Base-by-base conservation (phyloP, 768 basidiomycete species). In the Naematelia encephala region DNA sequence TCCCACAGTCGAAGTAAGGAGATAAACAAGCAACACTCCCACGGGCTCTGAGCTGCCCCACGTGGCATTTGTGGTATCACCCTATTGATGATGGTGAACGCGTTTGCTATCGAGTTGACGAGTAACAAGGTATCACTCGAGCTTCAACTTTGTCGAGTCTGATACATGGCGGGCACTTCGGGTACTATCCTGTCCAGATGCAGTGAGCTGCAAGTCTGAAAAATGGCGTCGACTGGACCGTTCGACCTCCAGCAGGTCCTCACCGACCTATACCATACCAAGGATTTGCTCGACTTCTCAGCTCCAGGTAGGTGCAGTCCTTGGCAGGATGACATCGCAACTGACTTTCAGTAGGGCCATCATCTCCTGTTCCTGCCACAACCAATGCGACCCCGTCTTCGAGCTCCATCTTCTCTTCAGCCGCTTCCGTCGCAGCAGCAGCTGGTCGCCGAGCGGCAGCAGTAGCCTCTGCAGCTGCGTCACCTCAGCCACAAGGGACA, bases 241-340 rank as follows among this genome's bases (percentile, higher is more conserved):
- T 73, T 73, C 52, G 62, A 67, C 30, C 30, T 69, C 26, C 66
- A 66, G 44, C 59, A 64, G 1, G 57, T 70, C 14, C 44, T 73
- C 16, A 49, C 61, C 3, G 62, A 73, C 28, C 51, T 73, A 22
- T 73, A 69, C 51, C 58, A 68, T 28, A 19, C 61, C 3, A 54
- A 56, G 44, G 72, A 73, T 42, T 63, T 73, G n/a, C 66, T 73
- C 4, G 72, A 73, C 59, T 57, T 73, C 50, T 68, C 63, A 2
- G 51, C 60, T 5, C 67, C 72, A 53, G 63, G 68, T 67, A 19
- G 27, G 63, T 54, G 23, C 51, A 22, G 4, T 39, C 4, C 23
- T 47, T 27, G 34, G 22, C 23, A 25, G 42, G 27, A 30, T 11
- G 21, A 44, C 45, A 12, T 50, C 23, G 22, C 59, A 52, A 63